Evolutionary conservation across 352 stramenopile species (phyloP).

Genomic region (Globisporangium barbulae): DNA sequence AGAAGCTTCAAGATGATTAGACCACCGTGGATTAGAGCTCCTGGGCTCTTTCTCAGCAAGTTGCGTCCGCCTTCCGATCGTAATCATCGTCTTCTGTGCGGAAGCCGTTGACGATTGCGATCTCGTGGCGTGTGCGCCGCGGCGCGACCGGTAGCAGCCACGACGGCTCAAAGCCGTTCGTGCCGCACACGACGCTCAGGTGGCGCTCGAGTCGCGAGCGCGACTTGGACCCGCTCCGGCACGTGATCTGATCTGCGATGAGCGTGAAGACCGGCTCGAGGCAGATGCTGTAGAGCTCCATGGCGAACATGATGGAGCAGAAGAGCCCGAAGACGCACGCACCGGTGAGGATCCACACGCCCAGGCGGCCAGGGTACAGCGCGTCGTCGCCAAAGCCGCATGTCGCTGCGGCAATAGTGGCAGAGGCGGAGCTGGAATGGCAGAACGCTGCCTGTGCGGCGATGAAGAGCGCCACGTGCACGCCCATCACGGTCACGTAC

Average conservation of each 20-base stretch:
- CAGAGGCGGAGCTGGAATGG: conserved; percentile 10
- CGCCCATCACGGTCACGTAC: conserved; percentile 62
- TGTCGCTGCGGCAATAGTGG: conserved; percentile 12
- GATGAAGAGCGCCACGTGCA: conserved; percentile 55
- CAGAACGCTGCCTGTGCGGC: conserved; percentile 49
- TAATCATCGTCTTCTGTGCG: conserved; percentile 20
- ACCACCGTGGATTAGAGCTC: neutral
- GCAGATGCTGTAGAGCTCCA: conserved; percentile 81
- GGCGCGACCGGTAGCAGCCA: conserved; percentile 65
- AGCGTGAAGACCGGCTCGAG: conserved; percentile 46
- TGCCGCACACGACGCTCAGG: conserved; percentile 75
- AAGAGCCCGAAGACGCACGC: conserved; percentile 75
- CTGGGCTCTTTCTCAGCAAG: conserved; percentile 25
- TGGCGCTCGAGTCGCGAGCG: conserved; percentile 57
- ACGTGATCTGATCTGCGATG: conserved; percentile 57
- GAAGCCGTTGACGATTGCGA: conserved; percentile 64
- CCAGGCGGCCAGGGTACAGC: conserved; percentile 57
- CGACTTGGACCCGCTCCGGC: conserved; percentile 56
- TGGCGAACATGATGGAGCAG: conserved; percentile 67
- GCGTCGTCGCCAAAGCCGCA: conserved; percentile 64
- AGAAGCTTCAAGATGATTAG: too few species aligned
- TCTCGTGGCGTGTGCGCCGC: conserved; percentile 41
- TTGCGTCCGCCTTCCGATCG: conserved; percentile 7
- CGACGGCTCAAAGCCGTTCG: conserved; percentile 54
- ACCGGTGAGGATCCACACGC: conserved; percentile 61